Percentiles rank a stretch among this genome's conserved stretches.
phyloP scores from a whole-genome alignment of 2,329 filamentous ascomycete genomes.

The Knufia petricola region DNA sequence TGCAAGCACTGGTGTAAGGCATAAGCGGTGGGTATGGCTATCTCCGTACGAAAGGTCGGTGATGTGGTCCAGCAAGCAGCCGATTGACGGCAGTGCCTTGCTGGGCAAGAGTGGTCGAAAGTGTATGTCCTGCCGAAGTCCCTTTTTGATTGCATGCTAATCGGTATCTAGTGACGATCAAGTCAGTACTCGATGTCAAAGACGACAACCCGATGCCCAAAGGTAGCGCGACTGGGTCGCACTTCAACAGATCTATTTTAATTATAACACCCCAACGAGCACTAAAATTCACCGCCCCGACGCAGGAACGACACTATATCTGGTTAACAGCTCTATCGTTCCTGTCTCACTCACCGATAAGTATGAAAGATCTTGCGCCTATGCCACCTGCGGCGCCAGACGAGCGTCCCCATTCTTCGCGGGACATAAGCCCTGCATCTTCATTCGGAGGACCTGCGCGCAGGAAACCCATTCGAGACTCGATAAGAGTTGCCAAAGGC shows the following conservation, averaged over 20 bases:
- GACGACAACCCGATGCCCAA: slow-evolving; percentile 82
- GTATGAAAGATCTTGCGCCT: slow-evolving; percentile 62
- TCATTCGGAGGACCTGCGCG: slow-evolving; percentile 41
- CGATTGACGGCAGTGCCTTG: slow-evolving; percentile 73
- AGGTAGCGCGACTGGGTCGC: slow-evolving; percentile 37
- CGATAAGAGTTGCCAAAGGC: slow-evolving; percentile 71
- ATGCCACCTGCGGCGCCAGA: slow-evolving; percentile 45
- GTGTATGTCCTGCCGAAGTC: slow-evolving; percentile 50
- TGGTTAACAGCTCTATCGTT: slow-evolving; percentile 95
- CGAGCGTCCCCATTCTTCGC: slow-evolving; percentile 19
- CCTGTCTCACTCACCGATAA: slow-evolving; percentile 78
- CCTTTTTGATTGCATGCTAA: slow-evolving; percentile 27
- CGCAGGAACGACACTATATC: slow-evolving; percentile 77
- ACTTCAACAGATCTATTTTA: slow-evolving; percentile 89
- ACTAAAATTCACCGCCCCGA: slow-evolving; percentile 83
- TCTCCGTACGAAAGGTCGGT: slow-evolving; percentile 93
- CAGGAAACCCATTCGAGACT: slow-evolving; percentile 65
- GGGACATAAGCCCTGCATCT: slow-evolving; percentile 9
- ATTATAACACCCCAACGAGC: slow-evolving; percentile 89
- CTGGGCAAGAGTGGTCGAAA: slow-evolving; percentile 93
- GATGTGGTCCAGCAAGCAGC: slow-evolving; percentile 98
- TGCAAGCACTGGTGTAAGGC: slow-evolving; percentile 57
- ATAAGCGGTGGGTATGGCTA: slow-evolving; percentile 98
- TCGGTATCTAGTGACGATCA: slow-evolving; percentile 64
- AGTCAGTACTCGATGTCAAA: slow-evolving; percentile 94